These are phyloP conservation scores for Microcyclospora pomicola DNA, from an alignment of 2,329 filamentous ascomycete species.

Conservation along the genomic window DNA sequence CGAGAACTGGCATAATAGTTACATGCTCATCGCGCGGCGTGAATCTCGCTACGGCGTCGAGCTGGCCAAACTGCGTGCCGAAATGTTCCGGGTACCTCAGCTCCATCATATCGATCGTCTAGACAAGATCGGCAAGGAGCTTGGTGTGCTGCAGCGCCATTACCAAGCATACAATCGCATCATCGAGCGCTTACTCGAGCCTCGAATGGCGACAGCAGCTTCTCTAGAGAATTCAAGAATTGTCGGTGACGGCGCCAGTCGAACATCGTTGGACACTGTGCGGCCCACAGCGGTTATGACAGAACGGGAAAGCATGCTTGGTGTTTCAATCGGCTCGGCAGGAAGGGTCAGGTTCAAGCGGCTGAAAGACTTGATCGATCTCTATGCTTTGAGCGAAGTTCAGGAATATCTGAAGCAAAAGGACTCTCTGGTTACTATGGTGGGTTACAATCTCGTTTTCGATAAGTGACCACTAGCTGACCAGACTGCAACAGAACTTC, in stretches of 20 bases:
- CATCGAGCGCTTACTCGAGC: conserved; percentile 43
- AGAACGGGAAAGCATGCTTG: conserved; percentile 26
- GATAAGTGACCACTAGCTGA: neutral
- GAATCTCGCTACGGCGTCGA: conserved; percentile 34
- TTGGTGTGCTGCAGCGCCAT: conserved; percentile 46
- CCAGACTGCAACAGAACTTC: conserved; percentile 45
- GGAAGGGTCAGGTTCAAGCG: conserved; percentile 46
- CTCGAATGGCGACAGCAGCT: conserved; percentile 29
- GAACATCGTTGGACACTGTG: conserved; percentile 12
- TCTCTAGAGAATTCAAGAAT: conserved; percentile 32
- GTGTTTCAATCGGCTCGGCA: conserved; percentile 32
- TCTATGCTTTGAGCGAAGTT: conserved; percentile 49
- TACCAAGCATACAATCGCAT: conserved; percentile 48
- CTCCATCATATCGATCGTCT: conserved; percentile 37
- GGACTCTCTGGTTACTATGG: conserved; percentile 53
- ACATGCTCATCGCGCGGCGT: conserved; percentile 38
- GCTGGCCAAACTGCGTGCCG: conserved; percentile 31
- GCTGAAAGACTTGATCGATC: conserved; percentile 43
- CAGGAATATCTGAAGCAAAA: conserved; percentile 55
- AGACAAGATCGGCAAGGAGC: conserved; percentile 46
- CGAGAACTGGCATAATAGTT: conserved; percentile 50
- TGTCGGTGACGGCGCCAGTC: conserved; percentile 11
- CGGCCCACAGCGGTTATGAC: conserved; percentile 9
- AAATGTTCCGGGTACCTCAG: conserved; percentile 40
- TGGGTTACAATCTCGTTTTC: conserved; percentile 24